Evolutionary conservation across 306 rosid genomes (phyloP).

Genomic region (Fragaria iinumae): DNA sequence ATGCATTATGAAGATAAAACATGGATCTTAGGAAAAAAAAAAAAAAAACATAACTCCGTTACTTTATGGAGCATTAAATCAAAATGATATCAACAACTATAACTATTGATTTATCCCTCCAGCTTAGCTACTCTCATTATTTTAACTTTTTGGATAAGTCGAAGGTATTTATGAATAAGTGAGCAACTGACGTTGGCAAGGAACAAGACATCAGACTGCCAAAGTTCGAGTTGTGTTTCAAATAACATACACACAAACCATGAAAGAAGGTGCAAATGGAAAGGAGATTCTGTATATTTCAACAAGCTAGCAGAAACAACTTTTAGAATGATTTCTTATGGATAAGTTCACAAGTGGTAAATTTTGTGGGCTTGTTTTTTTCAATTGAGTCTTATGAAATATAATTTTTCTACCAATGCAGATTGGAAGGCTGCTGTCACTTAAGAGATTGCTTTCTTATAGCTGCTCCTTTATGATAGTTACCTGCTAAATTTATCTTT

Average conservation of each 20-base stretch:
- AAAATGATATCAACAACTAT: background rate
- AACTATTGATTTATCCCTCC: background rate
- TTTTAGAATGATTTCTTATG: background rate
- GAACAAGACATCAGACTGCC: too few relatives aligned
- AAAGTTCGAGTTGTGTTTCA: too few relatives aligned
- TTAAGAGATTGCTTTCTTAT: background rate
- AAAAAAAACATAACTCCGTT: background rate
- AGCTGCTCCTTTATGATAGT: background rate
- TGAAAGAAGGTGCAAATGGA: too few relatives aligned
- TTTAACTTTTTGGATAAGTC: background rate
- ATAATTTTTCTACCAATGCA: background rate
- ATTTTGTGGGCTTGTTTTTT: too few relatives aligned
- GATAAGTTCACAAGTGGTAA: background rate
- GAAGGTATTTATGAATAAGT: background rate
- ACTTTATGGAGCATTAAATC: background rate
- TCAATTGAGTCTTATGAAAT: background rate
- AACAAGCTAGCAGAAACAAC: background rate
- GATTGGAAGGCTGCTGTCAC: background rate
- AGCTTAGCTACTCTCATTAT: background rate
- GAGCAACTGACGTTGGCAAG: background rate
- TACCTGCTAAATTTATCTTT: background rate
- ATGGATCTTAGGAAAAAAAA: background rate
- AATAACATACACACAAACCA: too few relatives aligned
- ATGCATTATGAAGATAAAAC: background rate
- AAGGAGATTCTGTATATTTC: background rate